Evolutionary conservation across 164 flowering plant genomes (phyloP).

Genomic region (Tetracentron sinense): DNA sequence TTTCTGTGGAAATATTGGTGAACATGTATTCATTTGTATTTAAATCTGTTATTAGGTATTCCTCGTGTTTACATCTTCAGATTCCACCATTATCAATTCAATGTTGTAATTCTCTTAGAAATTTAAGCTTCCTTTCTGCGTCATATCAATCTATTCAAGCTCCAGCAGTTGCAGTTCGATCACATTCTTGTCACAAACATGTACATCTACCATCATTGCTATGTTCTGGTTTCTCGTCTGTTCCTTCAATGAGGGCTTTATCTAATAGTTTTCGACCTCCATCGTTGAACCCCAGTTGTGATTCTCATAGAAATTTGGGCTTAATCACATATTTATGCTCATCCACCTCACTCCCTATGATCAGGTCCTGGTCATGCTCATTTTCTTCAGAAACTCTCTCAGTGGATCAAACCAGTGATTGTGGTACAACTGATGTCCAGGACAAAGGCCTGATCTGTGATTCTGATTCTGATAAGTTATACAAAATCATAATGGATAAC

Average conservation of each 20-base stretch:
- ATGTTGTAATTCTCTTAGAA: background rate
- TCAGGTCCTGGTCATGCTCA: background rate
- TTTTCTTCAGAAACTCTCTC: constrained; percentile 7
- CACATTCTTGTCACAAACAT: background rate
- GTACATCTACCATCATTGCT: background rate
- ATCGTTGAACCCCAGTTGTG: background rate
- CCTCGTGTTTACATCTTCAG: background rate
- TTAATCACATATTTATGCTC: background rate
- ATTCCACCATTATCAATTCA: background rate
- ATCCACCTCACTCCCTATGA: background rate
- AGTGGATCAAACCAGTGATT: background rate
- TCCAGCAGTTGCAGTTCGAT: background rate
- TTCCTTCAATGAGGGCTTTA: background rate
- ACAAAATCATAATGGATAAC: constrained; percentile 37
- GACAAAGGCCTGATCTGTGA: constrained; percentile 4
- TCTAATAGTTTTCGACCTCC: background rate
- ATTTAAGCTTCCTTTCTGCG: background rate
- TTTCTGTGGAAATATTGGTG: background rate
- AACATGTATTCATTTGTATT: constrained; percentile 12
- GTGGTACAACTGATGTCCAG: background rate
- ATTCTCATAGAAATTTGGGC: background rate
- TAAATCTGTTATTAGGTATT: constrained; percentile 6
- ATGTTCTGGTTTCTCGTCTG: background rate
- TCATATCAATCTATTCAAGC: background rate
- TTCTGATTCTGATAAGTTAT: constrained; percentile 42